Conservation (phyloP, 2,329 filamentous ascomycete genomes). For the Sordariomycetes sp. region DNA sequence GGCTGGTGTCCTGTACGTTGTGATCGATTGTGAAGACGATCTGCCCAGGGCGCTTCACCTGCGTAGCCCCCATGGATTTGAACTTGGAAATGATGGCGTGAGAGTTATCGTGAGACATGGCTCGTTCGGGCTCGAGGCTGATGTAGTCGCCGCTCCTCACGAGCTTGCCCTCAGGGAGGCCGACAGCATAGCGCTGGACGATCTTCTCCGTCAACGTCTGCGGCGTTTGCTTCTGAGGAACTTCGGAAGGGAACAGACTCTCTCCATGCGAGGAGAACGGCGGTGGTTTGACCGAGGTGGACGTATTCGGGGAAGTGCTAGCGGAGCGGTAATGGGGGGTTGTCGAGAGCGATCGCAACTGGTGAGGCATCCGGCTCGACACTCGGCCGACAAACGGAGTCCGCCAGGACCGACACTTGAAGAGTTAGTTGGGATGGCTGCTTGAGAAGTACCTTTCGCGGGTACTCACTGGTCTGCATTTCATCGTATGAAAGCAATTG, state of each 20-base stretch:
- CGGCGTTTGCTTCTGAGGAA: conserved; percentile 16
- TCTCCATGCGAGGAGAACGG: not conserved
- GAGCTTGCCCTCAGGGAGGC: conserved; percentile 62
- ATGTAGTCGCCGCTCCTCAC: conserved; percentile 81
- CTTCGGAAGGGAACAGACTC: not conserved
- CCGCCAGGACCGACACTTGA: not conserved
- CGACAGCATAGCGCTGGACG: conserved; percentile 72
- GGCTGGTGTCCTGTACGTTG: conserved; percentile 76
- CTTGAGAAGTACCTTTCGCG: not conserved
- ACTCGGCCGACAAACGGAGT: not conserved
- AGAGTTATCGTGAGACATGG: conserved; percentile 81
- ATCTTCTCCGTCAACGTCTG: conserved; percentile 93
- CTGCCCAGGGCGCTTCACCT: conserved; percentile 61
- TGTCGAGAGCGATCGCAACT: not conserved
- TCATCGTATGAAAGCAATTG: not conserved
- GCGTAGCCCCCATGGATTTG: conserved; percentile 67
- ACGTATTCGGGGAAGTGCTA: not conserved
- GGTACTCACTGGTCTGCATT: not conserved
- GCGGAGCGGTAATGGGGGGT: not conserved
- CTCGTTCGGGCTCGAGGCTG: conserved; percentile 16
- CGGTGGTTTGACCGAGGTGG: not conserved
- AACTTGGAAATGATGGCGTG: conserved; percentile 69
- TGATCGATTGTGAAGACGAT: conserved; percentile 81
- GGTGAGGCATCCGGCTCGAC: not conserved
- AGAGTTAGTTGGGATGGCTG: not conserved